Evolutionary conservation across 805 yeast genomes (phyloP).

Genomic region (Cyberlindnera veronae): DNA sequence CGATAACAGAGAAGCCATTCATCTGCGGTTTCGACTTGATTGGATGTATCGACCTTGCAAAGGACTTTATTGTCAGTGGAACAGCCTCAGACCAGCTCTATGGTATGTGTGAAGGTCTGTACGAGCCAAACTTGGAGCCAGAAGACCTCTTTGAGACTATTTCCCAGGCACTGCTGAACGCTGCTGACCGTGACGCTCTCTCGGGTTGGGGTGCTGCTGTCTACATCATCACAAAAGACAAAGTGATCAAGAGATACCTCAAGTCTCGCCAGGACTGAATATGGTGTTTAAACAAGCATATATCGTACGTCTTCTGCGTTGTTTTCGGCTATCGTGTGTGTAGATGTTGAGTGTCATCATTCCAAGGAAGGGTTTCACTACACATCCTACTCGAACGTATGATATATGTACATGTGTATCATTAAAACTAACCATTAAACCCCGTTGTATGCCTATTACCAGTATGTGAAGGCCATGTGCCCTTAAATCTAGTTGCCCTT

Average conservation of each 20-base stretch:
- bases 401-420: constrained; percentile 3
- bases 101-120: constrained; percentile 97
- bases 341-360: too few relatives aligned
- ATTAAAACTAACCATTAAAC: constrained; percentile 1
- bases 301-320: constrained; percentile 1
- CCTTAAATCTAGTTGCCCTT: constrained; percentile 24
- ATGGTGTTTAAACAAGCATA: constrained; percentile 2
- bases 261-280: constrained; percentile 89
- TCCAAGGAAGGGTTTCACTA: too few relatives aligned
- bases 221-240: constrained; percentile 86
- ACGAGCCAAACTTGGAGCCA: constrained; percentile 90
- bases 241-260: constrained; percentile 59
- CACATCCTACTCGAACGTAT: background rate
- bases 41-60: constrained; percentile 93
- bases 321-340: background rate
- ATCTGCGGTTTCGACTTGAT: constrained; percentile 94
- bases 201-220: constrained; percentile 91
- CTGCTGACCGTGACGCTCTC: constrained; percentile 57
- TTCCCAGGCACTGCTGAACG: constrained; percentile 62
- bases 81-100: constrained; percentile 95
- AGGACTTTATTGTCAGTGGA: constrained; percentile 93
- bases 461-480: too few relatives aligned
- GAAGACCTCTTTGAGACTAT: constrained; percentile 95
- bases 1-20: constrained; percentile 79
- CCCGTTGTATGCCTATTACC: too few relatives aligned